These are phyloP conservation scores for Perkinsus chesapeaki DNA, from an alignment of 169 alveolate species.

Conservation along the genomic window DNA sequence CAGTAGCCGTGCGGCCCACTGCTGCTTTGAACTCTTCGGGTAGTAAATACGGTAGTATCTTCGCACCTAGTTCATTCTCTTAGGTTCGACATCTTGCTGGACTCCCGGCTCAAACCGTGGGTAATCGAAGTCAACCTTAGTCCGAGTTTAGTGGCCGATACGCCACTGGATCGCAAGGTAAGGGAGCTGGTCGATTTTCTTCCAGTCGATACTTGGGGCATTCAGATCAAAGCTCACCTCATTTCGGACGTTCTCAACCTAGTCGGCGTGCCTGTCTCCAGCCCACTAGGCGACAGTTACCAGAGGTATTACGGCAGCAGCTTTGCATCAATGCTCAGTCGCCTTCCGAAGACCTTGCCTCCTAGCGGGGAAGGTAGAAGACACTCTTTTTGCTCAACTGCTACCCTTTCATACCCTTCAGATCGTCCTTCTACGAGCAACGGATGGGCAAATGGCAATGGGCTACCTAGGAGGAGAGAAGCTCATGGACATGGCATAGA, in stretches of 20 bases:
- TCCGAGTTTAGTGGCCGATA: conserved; percentile 43
- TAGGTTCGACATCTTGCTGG: conserved; percentile 56
- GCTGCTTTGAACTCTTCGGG: conserved; percentile 62
- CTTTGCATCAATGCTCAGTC: not conserved
- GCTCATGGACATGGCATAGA: not conserved
- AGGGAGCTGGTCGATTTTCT: conserved; percentile 36
- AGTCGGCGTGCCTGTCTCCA: conserved; percentile 32
- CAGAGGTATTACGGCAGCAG: not conserved
- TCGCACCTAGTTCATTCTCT: not conserved
- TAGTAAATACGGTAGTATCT: conserved; percentile 14
- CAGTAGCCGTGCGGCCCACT: conserved; percentile 36
- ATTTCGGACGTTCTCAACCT: conserved; percentile 53
- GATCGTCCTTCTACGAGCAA: not conserved
- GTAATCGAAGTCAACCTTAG: conserved; percentile 54
- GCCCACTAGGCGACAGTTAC: not conserved
- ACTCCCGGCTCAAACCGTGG: conserved; percentile 45
- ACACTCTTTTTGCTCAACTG: not conserved
- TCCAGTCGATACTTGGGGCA: conserved; percentile 38
- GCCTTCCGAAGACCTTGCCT: not conserved
- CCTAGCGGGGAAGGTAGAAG: no score
- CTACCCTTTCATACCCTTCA: not conserved
- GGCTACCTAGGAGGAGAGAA: not conserved
- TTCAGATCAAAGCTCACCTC: conserved; percentile 14
- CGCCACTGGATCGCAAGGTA: conserved; percentile 46
- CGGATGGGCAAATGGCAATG: not conserved